phyloP scores from a whole-genome alignment of 208 protist species.

The Leishmania lainsoni region DNA sequence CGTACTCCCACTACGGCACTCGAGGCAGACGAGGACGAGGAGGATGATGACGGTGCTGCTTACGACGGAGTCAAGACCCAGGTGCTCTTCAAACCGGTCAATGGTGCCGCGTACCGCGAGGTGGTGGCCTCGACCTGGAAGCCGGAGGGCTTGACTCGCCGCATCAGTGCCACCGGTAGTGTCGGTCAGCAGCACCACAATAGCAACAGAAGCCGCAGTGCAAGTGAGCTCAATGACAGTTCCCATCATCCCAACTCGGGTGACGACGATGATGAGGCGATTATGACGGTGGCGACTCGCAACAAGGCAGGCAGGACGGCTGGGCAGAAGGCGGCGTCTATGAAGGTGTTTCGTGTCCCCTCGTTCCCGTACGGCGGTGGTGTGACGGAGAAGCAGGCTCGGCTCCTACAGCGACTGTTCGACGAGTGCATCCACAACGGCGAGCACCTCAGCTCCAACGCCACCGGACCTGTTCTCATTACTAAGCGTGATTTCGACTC shows the following conservation, averaged over 20 bases:
- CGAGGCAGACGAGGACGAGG: conserved; percentile 23
- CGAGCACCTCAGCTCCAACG: conserved; percentile 32
- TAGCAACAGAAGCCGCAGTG: conserved; percentile 15
- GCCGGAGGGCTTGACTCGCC: conserved; percentile 68
- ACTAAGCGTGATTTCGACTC: conserved; percentile 46
- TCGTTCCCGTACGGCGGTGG: conserved; percentile 88
- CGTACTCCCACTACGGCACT: neutral
- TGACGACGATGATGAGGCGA: conserved; percentile 27
- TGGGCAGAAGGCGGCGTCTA: conserved; percentile 7
- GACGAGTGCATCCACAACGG: conserved; percentile 44
- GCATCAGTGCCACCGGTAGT: conserved; percentile 2
- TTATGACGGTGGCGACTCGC: conserved; percentile 25
- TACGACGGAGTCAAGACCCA: conserved; percentile 81
- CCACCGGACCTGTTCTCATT: conserved; percentile 40
- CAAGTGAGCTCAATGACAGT: conserved; percentile 21
- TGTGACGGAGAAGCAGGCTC: conserved; percentile 68
- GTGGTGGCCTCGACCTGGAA: conserved; percentile 72
- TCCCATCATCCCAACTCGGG: neutral
- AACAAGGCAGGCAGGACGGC: conserved; percentile 19
- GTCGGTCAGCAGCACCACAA: conserved; percentile 7
- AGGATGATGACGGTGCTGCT: conserved; percentile 61
- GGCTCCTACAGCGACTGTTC: conserved; percentile 56
- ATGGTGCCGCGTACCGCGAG: conserved; percentile 63
- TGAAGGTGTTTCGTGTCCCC: conserved; percentile 73
- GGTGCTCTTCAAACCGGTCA: conserved; percentile 75